Evolutionary conservation across 1,284 basidiomycete genomes (phyloP), one percentile per base, ranked within the genome.

Genomic region (Ganoderma sinense): DNA sequence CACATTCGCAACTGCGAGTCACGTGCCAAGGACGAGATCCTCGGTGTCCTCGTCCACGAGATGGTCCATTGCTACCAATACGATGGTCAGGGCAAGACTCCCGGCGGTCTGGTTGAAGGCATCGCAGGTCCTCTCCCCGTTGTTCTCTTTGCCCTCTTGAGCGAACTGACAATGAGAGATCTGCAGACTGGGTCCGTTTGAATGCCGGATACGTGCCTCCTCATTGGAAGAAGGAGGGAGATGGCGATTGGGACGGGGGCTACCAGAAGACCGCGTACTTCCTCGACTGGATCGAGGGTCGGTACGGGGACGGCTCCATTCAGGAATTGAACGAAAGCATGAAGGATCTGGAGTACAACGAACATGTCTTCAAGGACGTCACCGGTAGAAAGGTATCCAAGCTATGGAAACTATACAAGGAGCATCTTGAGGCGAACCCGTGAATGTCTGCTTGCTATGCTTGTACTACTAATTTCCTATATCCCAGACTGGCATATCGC

Each of bases 41-140:
- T 81, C 56, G 92, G 92, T 16, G 90, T 93, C 2, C 82, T 94
- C 5, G 78, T 83, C 60, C 89, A 90, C 76, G 89, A 94, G 79
- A 85, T 90, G 76, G 91, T 91, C 4, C 92, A 93, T 74, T 93
- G 92, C 77, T 94, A 85, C 78, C 92, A 93, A 75, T 86, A 89
- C 80, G 85, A 92, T 75, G 90, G 84, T 2, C 78, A 81, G 60
- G 87, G 83, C 31, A 86, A 85, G 41, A 89, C 87, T 73, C 91
- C 91, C 0, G 85, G 86, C 8, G 92, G 92, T 1, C 79, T 94
- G 64, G 88, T 92, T 72, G 92, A 94, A 76, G 92, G 92, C 39
- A 84, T 94, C 45, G 92, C 92, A 78, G 92, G 92, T 91, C 69
- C 61, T 83, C 69, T 55, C 60, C 23, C 40, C 13, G 26, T 66